Evolutionary conservation across 495 filamentous ascomycete genomes (phyloP).

Genomic region (Tuber melanosporum): DNA sequence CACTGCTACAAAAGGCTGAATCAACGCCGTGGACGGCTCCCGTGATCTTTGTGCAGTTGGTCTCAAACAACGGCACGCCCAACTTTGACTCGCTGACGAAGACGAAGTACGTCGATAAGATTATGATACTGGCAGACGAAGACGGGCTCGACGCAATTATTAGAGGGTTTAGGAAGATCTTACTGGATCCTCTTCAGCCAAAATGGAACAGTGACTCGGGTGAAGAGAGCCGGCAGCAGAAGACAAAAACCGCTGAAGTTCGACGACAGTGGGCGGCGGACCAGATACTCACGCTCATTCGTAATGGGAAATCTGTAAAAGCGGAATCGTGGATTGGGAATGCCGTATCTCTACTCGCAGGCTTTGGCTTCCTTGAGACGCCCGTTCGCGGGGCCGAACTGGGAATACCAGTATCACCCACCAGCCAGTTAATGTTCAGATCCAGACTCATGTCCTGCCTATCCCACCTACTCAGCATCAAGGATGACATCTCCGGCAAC

Average conservation of each 20-base stretch:
- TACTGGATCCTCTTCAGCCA: conserved; percentile 42
- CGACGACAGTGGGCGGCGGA: conserved; percentile 46
- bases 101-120: conserved; percentile 75
- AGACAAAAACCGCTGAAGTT: conserved; percentile 41
- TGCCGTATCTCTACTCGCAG: conserved; percentile 42
- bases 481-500: conserved; percentile 47
- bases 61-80: conserved; percentile 60
- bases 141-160: conserved; percentile 45
- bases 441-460: conserved; percentile 61
- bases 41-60: conserved; percentile 57
- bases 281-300: conserved; percentile 49
- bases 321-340: conserved; percentile 34
- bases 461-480: conserved; percentile 61
- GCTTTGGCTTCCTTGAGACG: conserved; percentile 45
- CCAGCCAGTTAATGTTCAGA: conserved; percentile 63
- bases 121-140: conserved; percentile 58
- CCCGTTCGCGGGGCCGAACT: conserved; percentile 39
- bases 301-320: conserved; percentile 39
- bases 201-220: conserved; percentile 15
- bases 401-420: conserved; percentile 50
- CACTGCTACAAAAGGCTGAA: conserved; percentile 61
- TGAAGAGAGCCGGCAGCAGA: conserved; percentile 48
- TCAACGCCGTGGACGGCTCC: conserved; percentile 56
- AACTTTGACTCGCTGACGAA: conserved; percentile 84
- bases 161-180: conserved; percentile 46